These are phyloP conservation scores for Malbranchea cinnamomea DNA, from an alignment of 2,329 filamentous ascomycete genomes.

Conservation along the genomic window DNA sequence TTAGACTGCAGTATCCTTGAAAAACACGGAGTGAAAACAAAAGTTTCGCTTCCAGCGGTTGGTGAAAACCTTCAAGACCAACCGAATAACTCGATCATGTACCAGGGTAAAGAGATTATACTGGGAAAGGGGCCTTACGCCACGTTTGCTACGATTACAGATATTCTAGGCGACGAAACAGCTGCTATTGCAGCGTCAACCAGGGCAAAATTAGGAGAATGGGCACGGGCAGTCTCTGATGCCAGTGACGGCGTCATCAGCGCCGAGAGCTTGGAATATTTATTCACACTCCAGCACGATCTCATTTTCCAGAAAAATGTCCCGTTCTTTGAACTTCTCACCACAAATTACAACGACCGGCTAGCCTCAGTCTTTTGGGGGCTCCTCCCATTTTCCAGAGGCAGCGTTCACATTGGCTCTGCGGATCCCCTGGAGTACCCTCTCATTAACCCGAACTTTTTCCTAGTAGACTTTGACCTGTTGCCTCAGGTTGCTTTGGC, in stretches of 20 bases:
- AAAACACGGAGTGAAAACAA: no score
- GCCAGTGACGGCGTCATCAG: neutral
- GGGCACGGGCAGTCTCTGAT: neutral
- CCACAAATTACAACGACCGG: slow-evolving; percentile 6
- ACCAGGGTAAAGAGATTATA: neutral
- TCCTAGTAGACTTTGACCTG: slow-evolving; percentile 17
- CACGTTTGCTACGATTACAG: neutral
- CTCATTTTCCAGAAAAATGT: slow-evolving; percentile 21
- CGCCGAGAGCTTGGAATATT: neutral
- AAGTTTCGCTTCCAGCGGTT: no score
- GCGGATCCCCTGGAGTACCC: slow-evolving; percentile 13
- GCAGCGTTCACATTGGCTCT: slow-evolving; percentile 17
- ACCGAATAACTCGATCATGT: slow-evolving; percentile 23
- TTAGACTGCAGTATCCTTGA: no score
- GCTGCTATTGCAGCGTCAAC: neutral
- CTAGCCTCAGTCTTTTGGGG: slow-evolving; percentile 14
- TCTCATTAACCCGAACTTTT: slow-evolving; percentile 19
- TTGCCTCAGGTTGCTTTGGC: slow-evolving; percentile 12
- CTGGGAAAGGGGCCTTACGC: neutral
- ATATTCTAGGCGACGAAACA: neutral
- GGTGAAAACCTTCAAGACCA: slow-evolving; percentile 40
- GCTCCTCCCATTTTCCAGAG: slow-evolving; percentile 21
- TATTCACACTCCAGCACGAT: slow-evolving; percentile 1
- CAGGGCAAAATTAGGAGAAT: neutral
- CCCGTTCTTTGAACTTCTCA: slow-evolving; percentile 27